A percentile compares a stretch with the other conserved stretches of the same genome.
These are phyloP conservation scores for Diaporthe sp. DNA, from an alignment of 2,329 filamentous ascomycete genomes.

Conservation along the genomic window DNA sequence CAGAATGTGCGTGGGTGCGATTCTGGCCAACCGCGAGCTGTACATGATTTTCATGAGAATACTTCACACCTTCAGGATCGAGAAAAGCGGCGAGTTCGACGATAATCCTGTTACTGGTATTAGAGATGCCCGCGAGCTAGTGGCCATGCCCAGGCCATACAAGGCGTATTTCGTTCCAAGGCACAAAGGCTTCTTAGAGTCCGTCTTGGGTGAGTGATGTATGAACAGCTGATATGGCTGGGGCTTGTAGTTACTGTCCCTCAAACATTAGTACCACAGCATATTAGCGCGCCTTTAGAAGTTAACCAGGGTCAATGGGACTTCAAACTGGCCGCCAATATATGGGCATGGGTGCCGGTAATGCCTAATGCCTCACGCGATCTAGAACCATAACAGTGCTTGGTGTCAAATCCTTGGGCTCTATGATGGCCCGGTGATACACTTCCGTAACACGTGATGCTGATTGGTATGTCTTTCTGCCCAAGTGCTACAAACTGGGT, in stretches of 20 bases:
- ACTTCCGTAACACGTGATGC: not conserved
- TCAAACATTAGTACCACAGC: not conserved
- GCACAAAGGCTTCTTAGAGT: not conserved
- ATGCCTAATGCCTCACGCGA: not conserved
- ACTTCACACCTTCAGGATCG: slow-evolving; percentile 3
- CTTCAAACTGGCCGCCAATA: not conserved
- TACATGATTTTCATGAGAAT: slow-evolving; percentile 1
- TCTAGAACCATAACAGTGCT: too few species aligned
- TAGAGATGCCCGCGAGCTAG: not conserved
- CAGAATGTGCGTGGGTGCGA: not conserved
- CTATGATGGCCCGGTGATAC: not conserved
- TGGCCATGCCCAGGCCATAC: slow-evolving; percentile 1
- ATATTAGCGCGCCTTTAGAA: not conserved
- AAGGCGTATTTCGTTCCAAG: slow-evolving; percentile 1
- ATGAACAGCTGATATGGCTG: not conserved
- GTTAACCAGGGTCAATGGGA: not conserved
- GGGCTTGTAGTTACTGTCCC: too few species aligned
- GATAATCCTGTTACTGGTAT: not conserved
- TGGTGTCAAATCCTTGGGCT: not conserved
- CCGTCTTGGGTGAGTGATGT: not conserved
- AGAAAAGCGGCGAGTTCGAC: not conserved
- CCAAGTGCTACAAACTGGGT: not conserved
- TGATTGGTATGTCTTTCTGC: not conserved
- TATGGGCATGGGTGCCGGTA: not conserved
- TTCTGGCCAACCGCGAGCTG: not conserved